Conservation (phyloP, 257 asterid species). For the Solanum appendiculatum region DNA sequence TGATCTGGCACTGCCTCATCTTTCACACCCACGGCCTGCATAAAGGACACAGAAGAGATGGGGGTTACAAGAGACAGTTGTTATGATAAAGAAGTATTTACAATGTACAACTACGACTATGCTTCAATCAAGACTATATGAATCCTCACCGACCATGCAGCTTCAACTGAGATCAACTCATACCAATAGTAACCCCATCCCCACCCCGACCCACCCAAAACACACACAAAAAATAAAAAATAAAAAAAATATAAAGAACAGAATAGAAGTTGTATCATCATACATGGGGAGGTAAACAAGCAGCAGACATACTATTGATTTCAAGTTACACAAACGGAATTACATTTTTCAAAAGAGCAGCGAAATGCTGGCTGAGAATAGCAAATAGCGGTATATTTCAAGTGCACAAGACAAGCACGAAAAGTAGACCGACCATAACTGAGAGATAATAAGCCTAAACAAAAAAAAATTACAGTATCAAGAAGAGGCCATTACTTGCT, state of each 20-base stretch:
- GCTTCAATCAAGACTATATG: not conserved
- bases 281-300: not conserved
- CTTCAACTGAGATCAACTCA: not conserved
- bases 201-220: not conserved
- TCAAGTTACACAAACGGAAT: not conserved
- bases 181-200: not conserved
- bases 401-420: not conserved
- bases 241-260: not conserved
- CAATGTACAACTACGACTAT: not conserved
- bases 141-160: not conserved
- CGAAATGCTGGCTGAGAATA: not conserved
- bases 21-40: slow-evolving; percentile 61
- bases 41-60: not conserved
- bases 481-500: slow-evolving; percentile 53
- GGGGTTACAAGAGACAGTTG: not conserved
- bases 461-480: not conserved
- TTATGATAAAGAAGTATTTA: not conserved
- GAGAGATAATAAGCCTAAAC: not conserved
- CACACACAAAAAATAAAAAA: not conserved
- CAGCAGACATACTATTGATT: not conserved
- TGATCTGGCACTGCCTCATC: slow-evolving; percentile 39
- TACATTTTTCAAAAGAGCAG: not conserved
- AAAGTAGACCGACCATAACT: not conserved
- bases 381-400: not conserved
- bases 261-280: not conserved